Evolutionary conservation across 441 rosid genomes (phyloP).

Genomic region (Jatropha multifida): DNA sequence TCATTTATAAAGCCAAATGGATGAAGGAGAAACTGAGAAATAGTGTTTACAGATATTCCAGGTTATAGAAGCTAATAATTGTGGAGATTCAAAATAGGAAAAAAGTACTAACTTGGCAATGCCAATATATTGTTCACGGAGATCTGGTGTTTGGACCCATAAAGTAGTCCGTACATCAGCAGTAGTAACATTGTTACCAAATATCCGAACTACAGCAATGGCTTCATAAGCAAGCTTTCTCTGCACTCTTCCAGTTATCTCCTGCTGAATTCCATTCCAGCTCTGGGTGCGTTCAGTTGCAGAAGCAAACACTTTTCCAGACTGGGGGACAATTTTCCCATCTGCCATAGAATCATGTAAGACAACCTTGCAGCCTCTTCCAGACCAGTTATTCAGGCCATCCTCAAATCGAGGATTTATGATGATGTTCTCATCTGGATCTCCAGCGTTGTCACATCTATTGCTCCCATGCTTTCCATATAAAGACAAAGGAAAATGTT

Average conservation of each 20-base stretch:
- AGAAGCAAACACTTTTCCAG: slow-evolving; percentile 70
- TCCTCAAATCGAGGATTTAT: slow-evolving; percentile 74
- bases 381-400: slow-evolving; percentile 85
- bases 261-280: slow-evolving; percentile 97
- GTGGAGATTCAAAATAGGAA: slow-evolving; percentile 4
- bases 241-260: slow-evolving; percentile 70
- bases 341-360: slow-evolving; percentile 73
- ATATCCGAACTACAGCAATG: slow-evolving; percentile 64
- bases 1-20: neutral
- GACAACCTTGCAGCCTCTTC: slow-evolving; percentile 69
- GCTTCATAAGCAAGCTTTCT: slow-evolving; percentile 71
- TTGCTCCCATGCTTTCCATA: slow-evolving; percentile 36
- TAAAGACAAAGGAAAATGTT: slow-evolving; percentile 11
- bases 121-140: slow-evolving; percentile 69
- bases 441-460: slow-evolving; percentile 22
- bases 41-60: slow-evolving; percentile 1
- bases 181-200: slow-evolving; percentile 56
- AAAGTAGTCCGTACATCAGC: slow-evolving; percentile 67
- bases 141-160: slow-evolving; percentile 69
- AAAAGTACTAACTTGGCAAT: slow-evolving; percentile 59
- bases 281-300: slow-evolving; percentile 76
- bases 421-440: slow-evolving; percentile 57
- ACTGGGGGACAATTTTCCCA: slow-evolving; percentile 61
- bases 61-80: neutral
- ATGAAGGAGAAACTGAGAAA: neutral